Base-by-base conservation (phyloP, 495 filamentous ascomycete species). In the Penicillium paxilli region DNA sequence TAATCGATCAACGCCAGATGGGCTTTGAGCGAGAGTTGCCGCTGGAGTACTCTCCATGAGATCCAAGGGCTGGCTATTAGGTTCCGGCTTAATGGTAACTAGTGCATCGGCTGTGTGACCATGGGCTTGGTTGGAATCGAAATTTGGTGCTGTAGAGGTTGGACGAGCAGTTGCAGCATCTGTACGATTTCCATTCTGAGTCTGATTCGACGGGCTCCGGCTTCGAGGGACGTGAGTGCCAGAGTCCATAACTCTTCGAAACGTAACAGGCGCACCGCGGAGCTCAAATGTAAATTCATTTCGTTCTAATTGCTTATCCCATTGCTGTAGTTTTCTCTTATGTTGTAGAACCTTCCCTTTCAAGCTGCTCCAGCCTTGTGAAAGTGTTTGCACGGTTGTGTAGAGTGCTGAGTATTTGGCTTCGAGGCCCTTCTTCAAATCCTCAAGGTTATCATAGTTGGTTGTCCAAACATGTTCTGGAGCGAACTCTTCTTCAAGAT, bases 371-470 rank as follows among this genome's bases (percentile, higher is more conserved):
- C 56, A 64, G 21, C 63, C 66, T 25, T 60, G 47, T 6, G 62
- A 20, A 11, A 76, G 59, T 16, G 50, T 63, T 16, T 61, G 49
- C 4, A 65, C 28, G 41, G 69, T 65, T 10, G 49, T 37, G 37
- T 77, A 78, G 11, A 78, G 59, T 14, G 63, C 57, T 1, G 47
- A 47, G 55, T 78, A 78, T 52, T 67, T 70, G 5, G 44, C 28
- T 10, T 54, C 51, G 5, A 74, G 28, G 14, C 22, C 55, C 40
- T 60, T 30, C 14, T 55, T 47, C 17, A 51, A 30, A 4, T 59
- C 52, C 9, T 50, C 35, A 12, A 46, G 7, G n/a, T 61, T 45
- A 16, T 25, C 11, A n/a, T 56, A 42, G 40, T 50, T 21, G 19
- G 24, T 35, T 22, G 30, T 23, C 25, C 65, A 54, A 30, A 70